phyloP scores from a whole-genome alignment of 177 flowering plant genomes.

The Telopea speciosissima region DNA sequence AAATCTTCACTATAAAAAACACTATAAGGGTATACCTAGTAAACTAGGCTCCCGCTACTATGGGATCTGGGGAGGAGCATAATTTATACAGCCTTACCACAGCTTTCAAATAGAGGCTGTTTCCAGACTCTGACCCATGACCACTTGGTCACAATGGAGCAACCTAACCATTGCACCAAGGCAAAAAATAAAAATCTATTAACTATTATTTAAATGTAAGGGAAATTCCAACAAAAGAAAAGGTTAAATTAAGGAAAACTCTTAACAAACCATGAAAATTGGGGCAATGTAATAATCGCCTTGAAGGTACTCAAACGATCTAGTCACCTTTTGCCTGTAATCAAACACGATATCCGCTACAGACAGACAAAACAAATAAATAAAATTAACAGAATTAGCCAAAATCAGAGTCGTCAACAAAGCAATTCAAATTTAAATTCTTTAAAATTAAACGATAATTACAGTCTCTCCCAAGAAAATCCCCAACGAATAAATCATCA shows the following conservation, averaged over 20 bases:
- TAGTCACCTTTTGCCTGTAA: constrained; percentile 84
- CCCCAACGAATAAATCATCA: constrained; percentile 79
- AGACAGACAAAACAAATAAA: background rate
- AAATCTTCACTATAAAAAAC: background rate
- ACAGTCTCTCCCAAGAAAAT: constrained; percentile 88
- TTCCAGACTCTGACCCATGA: no score
- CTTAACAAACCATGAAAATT: constrained; percentile 56
- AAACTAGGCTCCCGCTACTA: no score
- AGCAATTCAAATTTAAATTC: background rate
- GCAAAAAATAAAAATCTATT: no score
- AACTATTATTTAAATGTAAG: no score
- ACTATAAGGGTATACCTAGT: no score
- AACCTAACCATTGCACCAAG: no score
- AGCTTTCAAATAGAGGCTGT: no score
- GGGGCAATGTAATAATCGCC: constrained; percentile 97
- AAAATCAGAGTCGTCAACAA: background rate
- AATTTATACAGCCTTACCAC: no score
- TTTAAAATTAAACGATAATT: constrained; percentile 7
- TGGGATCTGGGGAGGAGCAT: no score
- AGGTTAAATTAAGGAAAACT: background rate
- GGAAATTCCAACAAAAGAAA: no score
- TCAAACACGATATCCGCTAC: constrained; percentile 96
- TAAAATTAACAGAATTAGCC: background rate
- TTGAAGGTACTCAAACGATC: constrained; percentile 82
- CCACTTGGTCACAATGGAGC: no score